Conservation (phyloP, 352 stramenopile species). For the Globisporangium camurandrum region DNA sequence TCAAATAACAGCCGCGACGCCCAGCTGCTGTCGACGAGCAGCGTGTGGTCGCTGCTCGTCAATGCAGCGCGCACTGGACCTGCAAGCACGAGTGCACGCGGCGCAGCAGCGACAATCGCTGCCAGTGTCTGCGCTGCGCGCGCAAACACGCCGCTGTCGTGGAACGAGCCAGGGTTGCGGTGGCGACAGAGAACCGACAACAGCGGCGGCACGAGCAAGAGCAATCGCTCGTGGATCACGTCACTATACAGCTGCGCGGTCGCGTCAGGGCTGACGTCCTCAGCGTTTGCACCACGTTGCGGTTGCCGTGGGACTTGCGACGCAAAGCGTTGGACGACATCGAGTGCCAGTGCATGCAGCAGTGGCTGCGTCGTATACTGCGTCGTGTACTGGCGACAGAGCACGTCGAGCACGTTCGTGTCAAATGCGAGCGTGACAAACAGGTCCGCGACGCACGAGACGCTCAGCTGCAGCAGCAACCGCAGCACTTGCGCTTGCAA, state of each 20-base stretch:
- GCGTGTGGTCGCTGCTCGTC: slow-evolving; percentile 21
- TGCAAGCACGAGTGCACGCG: slow-evolving; percentile 14
- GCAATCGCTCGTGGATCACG: slow-evolving; percentile 27
- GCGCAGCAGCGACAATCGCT: slow-evolving; percentile 18
- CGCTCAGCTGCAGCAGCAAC: slow-evolving; percentile 39
- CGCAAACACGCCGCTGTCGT: slow-evolving; percentile 32
- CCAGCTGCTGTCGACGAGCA: slow-evolving; percentile 41
- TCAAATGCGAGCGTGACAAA: slow-evolving; percentile 55
- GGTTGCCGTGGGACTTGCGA: not conserved
- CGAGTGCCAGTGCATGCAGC: slow-evolving; percentile 34
- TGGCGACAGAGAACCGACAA: slow-evolving; percentile 41
- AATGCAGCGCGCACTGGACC: slow-evolving; percentile 15
- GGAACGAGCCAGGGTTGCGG: slow-evolving; percentile 43
- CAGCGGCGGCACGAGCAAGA: slow-evolving; percentile 33
- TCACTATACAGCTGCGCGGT: slow-evolving; percentile 7
- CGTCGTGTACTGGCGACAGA: slow-evolving; percentile 35
- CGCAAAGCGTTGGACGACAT: slow-evolving; percentile 32
- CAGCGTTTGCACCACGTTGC: not conserved
- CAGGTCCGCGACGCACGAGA: slow-evolving; percentile 33
- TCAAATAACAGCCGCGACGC: slow-evolving; percentile 53
- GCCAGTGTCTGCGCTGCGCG: slow-evolving; percentile 31
- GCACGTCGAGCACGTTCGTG: slow-evolving; percentile 37
- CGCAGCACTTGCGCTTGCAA: slow-evolving; percentile 35
- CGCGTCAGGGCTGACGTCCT: not conserved
- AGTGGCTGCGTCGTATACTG: slow-evolving; percentile 33